These are phyloP conservation scores for Phoenix roebelenii DNA, from an alignment of 176 grass and related monocot genomes.

Conservation along the genomic window DNA sequence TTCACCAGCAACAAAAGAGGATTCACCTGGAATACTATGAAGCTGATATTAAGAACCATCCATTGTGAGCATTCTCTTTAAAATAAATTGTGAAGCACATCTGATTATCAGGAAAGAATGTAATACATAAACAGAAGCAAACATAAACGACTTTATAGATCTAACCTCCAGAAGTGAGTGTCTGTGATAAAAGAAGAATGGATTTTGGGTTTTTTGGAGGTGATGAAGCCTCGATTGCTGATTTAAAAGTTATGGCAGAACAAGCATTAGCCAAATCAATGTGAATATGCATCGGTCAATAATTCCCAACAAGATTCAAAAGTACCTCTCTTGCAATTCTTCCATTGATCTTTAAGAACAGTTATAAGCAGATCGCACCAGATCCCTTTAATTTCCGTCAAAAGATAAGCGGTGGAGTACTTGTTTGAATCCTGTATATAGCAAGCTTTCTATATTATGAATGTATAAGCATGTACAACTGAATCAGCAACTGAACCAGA, in stretches of 20 bases:
- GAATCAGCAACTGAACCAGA: too few species aligned
- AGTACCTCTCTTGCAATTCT: slow-evolving; percentile 84
- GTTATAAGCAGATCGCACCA: slow-evolving; percentile 81
- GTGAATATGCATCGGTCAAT: too few species aligned
- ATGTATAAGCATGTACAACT: too few species aligned
- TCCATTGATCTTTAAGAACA: slow-evolving; percentile 83
- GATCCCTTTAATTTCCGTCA: slow-evolving; percentile 60
- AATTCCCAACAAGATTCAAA: too few species aligned
- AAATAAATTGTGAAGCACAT: neutral
- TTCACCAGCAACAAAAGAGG: slow-evolving; percentile 65
- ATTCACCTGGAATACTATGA: slow-evolving; percentile 62
- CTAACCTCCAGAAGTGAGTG: slow-evolving; percentile 60
- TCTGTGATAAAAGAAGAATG: slow-evolving; percentile 43
- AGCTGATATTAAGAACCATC: too few species aligned
- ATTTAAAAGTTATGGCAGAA: slow-evolving; percentile 22
- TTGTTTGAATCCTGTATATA: slow-evolving; percentile 66
- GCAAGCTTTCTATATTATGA: neutral
- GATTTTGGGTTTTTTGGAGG: slow-evolving; percentile 84
- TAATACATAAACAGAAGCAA: too few species aligned
- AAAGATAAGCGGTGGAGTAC: slow-evolving; percentile 47
- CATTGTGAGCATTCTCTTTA: too few species aligned
- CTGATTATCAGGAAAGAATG: slow-evolving; percentile 1
- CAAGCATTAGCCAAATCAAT: slow-evolving; percentile 21
- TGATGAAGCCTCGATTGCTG: slow-evolving; percentile 91
- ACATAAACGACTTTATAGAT: neutral